Percentiles rank a stretch among this genome's conserved stretches.
phyloP scores from a whole-genome alignment of 495 filamentous ascomycete genomes.

The Delitschia confertaspora region DNA sequence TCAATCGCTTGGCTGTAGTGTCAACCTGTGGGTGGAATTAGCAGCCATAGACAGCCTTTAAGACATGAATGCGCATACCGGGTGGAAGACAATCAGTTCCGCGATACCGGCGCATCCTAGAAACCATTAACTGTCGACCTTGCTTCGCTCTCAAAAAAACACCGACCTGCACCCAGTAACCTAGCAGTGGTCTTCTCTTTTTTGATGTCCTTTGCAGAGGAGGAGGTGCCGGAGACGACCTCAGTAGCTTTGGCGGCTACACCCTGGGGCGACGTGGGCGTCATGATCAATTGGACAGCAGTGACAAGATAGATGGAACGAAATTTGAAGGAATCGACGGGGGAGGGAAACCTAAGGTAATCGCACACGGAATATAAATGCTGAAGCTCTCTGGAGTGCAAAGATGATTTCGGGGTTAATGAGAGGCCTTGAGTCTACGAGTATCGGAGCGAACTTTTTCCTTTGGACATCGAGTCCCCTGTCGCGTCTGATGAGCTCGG shows the following conservation, averaged over 20 bases:
- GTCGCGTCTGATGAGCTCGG: too few species aligned
- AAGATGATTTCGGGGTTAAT: too few species aligned
- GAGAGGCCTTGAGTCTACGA: too few species aligned
- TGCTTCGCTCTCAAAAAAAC: background rate
- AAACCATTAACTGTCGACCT: slow-evolving; percentile 9
- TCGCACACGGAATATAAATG: too few species aligned
- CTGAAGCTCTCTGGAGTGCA: too few species aligned
- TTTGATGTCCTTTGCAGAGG: slow-evolving; percentile 55
- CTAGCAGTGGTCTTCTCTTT: slow-evolving; percentile 83
- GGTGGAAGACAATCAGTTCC: slow-evolving; percentile 94
- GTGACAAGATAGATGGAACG: too few species aligned
- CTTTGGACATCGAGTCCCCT: too few species aligned
- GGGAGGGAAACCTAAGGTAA: too few species aligned
- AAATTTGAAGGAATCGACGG: too few species aligned
- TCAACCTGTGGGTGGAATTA: slow-evolving; percentile 59
- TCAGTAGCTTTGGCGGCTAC: slow-evolving; percentile 18
- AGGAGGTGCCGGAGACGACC: slow-evolving; percentile 17
- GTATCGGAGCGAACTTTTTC: too few species aligned
- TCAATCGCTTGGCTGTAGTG: slow-evolving; percentile 95
- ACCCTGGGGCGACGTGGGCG: slow-evolving; percentile 19
- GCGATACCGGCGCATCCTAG: slow-evolving; percentile 89
- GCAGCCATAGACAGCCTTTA: background rate
- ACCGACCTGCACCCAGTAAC: slow-evolving; percentile 80
- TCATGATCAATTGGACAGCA: slow-evolving; percentile 16
- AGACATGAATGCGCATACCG: slow-evolving; percentile 59